Conservation (phyloP, 176 grass and related monocot genomes). For the Pharus latifolius region DNA sequence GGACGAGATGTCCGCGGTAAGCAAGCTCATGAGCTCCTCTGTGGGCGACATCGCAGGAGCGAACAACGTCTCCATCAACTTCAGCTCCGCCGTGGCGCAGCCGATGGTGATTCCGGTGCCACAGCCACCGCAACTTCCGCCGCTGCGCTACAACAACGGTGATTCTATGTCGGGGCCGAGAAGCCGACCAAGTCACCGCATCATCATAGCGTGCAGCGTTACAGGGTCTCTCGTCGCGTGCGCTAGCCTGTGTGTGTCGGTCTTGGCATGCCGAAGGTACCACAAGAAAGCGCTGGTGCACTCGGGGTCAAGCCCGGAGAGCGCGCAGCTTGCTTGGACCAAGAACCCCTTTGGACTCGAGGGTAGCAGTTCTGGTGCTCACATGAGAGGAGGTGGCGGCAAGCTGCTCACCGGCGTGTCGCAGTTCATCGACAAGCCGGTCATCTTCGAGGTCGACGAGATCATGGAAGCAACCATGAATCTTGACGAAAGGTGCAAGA, state of each 20-base stretch:
- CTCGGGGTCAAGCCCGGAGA: neutral
- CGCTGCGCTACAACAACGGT: neutral
- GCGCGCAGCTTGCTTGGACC: conserved; percentile 1
- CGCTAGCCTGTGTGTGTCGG: conserved; percentile 1
- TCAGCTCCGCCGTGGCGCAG: neutral
- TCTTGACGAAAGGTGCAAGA: conserved; percentile 21
- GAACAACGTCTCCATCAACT: conserved; percentile 25
- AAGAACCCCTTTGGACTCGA: neutral
- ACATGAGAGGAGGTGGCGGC: conserved; percentile 13
- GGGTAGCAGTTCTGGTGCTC: neutral
- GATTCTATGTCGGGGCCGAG: neutral
- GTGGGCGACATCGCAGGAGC: neutral
- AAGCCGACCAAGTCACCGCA: neutral
- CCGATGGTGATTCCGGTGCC: conserved; percentile 42
- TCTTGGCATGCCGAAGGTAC: conserved; percentile 18
- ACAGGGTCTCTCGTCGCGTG: conserved; percentile 12
- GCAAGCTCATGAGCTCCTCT: conserved; percentile 19
- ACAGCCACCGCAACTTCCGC: conserved; percentile 29
- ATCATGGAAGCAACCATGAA: conserved; percentile 59
- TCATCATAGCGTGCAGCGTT: neutral
- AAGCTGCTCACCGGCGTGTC: conserved; percentile 55
- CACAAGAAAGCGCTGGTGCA: neutral
- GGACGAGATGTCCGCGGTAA: conserved; percentile 27
- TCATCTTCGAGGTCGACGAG: conserved; percentile 23
- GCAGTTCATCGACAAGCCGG: conserved; percentile 46